Conservation (phyloP, 495 filamentous ascomycete species). For the Aspergillus conjunctus region DNA sequence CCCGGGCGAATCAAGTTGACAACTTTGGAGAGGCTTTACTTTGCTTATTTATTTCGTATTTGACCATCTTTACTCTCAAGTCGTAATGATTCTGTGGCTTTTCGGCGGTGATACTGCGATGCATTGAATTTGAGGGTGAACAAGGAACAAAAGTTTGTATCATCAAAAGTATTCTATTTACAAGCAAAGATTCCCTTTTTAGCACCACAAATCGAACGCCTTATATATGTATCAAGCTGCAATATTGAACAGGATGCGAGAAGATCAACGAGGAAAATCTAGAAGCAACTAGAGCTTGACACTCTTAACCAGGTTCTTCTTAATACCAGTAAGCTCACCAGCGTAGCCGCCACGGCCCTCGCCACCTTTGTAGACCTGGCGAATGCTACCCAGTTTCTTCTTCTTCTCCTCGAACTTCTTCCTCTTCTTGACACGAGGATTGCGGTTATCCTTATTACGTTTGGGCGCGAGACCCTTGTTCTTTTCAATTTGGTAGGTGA, state of each 20-base stretch:
- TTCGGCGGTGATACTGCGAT: too few species aligned
- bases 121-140: too few species aligned
- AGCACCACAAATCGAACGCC: slow-evolving; percentile 37
- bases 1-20: too few species aligned
- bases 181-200: slow-evolving; percentile 30
- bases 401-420: slow-evolving; percentile 90
- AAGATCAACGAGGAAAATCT: slow-evolving; percentile 31
- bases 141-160: slow-evolving; percentile 15
- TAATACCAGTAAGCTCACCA: slow-evolving; percentile 95
- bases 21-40: too few species aligned
- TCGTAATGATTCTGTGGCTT: too few species aligned
- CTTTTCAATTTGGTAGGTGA: slow-evolving; percentile 91
- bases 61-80: too few species aligned
- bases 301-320: slow-evolving; percentile 89
- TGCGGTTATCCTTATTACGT: slow-evolving; percentile 88
- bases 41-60: too few species aligned
- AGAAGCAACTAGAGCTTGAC: slow-evolving; percentile 65
- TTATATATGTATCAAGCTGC: slow-evolving; percentile 32
- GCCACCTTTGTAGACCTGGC: slow-evolving; percentile 82
- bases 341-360: slow-evolving; percentile 85
- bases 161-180: slow-evolving; percentile 30
- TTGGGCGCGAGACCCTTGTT: slow-evolving; percentile 92
- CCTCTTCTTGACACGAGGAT: slow-evolving; percentile 97
- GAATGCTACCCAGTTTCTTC: slow-evolving; percentile 88
- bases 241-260: not conserved